These are phyloP conservation scores for Starmerella apicola DNA, from an alignment of 805 yeast genomes.

Conservation along the genomic window DNA sequence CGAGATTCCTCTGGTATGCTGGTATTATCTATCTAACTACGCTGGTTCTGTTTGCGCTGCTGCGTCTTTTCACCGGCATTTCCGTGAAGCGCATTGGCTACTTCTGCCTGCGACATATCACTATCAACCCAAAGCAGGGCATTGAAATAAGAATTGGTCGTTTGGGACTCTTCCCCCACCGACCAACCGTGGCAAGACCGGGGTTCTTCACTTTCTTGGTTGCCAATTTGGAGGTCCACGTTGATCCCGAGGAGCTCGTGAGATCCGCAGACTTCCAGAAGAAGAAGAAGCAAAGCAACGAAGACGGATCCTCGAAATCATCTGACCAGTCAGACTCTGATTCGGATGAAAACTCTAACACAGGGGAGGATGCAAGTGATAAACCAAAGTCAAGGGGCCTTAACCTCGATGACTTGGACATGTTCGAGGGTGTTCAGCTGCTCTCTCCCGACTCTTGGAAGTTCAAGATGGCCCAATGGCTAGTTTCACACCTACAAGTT, in stretches of 20 bases:
- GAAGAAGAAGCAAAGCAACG: not conserved
- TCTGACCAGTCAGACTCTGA: not conserved
- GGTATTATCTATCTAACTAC: slow-evolving; percentile 24
- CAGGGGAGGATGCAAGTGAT: not conserved
- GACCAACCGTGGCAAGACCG: slow-evolving; percentile 32
- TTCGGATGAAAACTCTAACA: not conserved
- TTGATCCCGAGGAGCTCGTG: slow-evolving; percentile 20
- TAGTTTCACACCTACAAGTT: slow-evolving; percentile 19
- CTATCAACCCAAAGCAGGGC: slow-evolving; percentile 28
- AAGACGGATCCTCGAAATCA: not conserved
- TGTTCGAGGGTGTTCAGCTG: slow-evolving; percentile 14
- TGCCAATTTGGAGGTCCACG: slow-evolving; percentile 24
- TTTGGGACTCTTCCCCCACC: slow-evolving; percentile 28
- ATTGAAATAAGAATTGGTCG: slow-evolving; percentile 27
- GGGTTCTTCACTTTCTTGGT: slow-evolving; percentile 29
- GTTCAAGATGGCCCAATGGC: slow-evolving; percentile 17
- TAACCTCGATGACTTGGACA: not conserved
- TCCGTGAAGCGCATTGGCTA: slow-evolving; percentile 33
- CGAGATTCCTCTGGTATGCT: slow-evolving; percentile 17
- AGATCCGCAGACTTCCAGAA: slow-evolving; percentile 6
- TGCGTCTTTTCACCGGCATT: slow-evolving; percentile 31
- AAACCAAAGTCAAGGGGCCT: no score
- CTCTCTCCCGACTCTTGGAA: slow-evolving; percentile 10
- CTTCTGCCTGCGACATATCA: slow-evolving; percentile 29
- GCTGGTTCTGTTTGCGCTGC: slow-evolving; percentile 29